A percentile compares a stretch with the other conserved stretches of the same genome.
Evolutionary conservation across 805 yeast genomes (phyloP).

Genomic region (Candida endomychidarum): DNA sequence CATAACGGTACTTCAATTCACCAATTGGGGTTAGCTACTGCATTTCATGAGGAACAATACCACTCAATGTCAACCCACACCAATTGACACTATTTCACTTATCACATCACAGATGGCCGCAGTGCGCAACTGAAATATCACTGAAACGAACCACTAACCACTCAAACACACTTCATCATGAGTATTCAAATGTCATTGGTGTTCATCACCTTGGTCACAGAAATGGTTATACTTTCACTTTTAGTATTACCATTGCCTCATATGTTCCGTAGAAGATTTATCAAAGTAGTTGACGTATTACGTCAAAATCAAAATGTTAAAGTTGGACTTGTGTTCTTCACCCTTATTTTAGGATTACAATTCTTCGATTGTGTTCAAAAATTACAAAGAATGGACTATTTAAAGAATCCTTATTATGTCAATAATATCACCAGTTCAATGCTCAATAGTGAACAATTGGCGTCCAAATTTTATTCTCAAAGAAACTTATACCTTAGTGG

Average conservation of each 20-base stretch:
- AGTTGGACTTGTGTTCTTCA: conserved; percentile 44
- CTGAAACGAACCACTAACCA: too few relatives aligned
- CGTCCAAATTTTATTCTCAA: conserved; percentile 61
- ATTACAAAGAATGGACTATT: conserved; percentile 24
- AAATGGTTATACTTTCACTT: conserved; percentile 49
- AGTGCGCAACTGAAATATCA: too few relatives aligned
- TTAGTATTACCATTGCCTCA: conserved; percentile 58
- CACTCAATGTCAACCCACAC: too few relatives aligned
- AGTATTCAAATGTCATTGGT: conserved; percentile 46
- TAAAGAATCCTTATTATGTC: conserved; percentile 23
- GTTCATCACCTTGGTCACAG: conserved; percentile 49
- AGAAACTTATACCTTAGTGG: conserved; percentile 64
- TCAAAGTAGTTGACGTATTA: conserved; percentile 34
- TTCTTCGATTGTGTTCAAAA: conserved; percentile 57
- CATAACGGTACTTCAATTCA: too few relatives aligned
- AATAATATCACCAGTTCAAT: conserved; percentile 13
- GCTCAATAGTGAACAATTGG: conserved; percentile 51
- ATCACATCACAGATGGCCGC: too few relatives aligned
- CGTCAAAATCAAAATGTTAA: conserved; percentile 40
- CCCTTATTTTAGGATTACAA: conserved; percentile 45
- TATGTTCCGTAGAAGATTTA: conserved; percentile 43
- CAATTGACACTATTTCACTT: background rate
- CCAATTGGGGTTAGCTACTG: too few relatives aligned
- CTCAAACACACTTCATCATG: conserved; percentile 35
- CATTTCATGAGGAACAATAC: too few relatives aligned